Conservation (phyloP, 1,284 basidiomycete genomes). For the Butyriboletus appendiculatus region DNA sequence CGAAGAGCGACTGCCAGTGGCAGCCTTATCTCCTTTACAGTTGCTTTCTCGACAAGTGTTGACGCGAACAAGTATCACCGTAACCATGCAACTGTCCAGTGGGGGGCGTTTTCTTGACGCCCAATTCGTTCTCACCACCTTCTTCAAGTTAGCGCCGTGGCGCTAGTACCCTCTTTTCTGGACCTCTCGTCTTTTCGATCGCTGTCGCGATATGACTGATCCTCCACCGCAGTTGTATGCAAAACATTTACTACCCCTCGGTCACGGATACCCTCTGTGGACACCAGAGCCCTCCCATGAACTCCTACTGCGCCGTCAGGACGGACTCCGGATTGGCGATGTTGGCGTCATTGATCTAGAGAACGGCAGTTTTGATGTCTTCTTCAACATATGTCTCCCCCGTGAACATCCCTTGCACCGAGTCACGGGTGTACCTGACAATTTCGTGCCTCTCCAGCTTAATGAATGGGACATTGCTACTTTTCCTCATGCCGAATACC, state of each 20-base stretch:
- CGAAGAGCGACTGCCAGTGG: no score
- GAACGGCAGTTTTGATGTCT: conserved; percentile 27
- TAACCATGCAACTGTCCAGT: no score
- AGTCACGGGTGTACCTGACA: conserved; percentile 15
- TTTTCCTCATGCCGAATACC: conserved; percentile 6
- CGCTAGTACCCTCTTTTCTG: background rate
- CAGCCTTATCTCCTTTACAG: no score
- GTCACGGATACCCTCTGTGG: conserved; percentile 29
- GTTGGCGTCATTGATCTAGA: conserved; percentile 26
- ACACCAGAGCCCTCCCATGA: conserved; percentile 25
- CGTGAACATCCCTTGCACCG: conserved; percentile 9
- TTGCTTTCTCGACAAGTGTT: no score
- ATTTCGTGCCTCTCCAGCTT: conserved; percentile 8
- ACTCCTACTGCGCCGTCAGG: conserved; percentile 17
- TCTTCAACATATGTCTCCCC: conserved; percentile 32
- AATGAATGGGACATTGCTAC: conserved; percentile 2
- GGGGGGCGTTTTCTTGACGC: no score
- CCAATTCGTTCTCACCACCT: no score
- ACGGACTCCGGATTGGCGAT: conserved; percentile 32
- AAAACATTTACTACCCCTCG: conserved; percentile 24
- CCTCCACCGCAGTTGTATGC: conserved; percentile 14
- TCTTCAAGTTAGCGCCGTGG: background rate
- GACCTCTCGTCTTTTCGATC: background rate
- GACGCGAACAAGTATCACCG: no score
- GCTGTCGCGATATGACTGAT: conserved; percentile 2